Base-by-base conservation (phyloP, 345 rosid genomes). In the Populus ilicifolia region DNA sequence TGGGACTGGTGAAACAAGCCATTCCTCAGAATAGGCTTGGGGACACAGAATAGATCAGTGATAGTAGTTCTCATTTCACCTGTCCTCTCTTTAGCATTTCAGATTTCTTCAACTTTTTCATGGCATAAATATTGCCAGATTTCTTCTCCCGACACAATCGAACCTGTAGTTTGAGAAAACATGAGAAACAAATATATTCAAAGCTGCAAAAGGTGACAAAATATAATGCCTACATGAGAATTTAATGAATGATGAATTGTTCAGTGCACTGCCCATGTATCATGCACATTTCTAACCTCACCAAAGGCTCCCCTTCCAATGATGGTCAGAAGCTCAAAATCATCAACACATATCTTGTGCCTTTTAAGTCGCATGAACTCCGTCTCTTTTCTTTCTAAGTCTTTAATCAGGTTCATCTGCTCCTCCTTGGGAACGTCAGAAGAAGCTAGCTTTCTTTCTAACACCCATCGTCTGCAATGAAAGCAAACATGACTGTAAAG, bases 91-190 rank as follows among this genome's bases (percentile, higher is more conserved):
- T 91, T 76, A 94, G 88, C 98, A 94, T 94, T 88, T 94, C 98
- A 72, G 98, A 91, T 88, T 94, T 94, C 93, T 94, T 91, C 88
- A 94, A 87, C 85, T 95, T 95, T 89, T 95, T 95, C 99, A 95
- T 95, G 68, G 99, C 99, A 88, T 90, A 95, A 65, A 95, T 95
- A 77, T 90, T 89, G 78, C 96, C 98, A 78, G 99, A 95, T 83
- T 95, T 95, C 87, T 89, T 95, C 92, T 95, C 98, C 62, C 92
- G 89, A 74, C 97, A 92, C 79, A 95, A 70, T 48, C 89, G 93
- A 82, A 95, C 99, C 99, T 93, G 89, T 71, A 77, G 74, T 67
- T 80, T 36, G 69, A 75, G 75, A 27, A 74, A 80, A 59, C 46
- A 64, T 75, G n/a, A 75, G 52, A 56, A 70, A 48, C 18, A 78